Evolutionary conservation across 148 eudicot genomes (phyloP).

Genomic region (Oxyria digyna): DNA sequence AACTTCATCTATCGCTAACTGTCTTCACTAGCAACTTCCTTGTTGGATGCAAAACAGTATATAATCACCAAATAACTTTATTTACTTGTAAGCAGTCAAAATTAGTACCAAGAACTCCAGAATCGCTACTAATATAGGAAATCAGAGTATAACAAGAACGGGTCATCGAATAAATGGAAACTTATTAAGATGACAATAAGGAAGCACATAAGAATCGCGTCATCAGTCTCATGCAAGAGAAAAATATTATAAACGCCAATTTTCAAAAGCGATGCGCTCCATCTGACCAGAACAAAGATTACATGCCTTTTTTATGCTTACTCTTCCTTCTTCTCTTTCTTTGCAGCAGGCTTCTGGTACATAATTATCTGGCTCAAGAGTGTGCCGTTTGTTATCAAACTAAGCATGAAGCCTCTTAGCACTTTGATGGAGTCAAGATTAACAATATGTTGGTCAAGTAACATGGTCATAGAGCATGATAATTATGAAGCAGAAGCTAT

Average conservation of each 20-base stretch:
- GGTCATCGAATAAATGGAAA: not conserved
- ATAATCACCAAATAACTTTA: not conserved
- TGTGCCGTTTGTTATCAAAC: slow-evolving; percentile 5
- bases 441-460: not conserved
- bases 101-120: not conserved
- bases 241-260: not conserved
- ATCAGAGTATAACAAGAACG: not conserved
- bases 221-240: not conserved
- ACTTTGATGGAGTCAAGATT: slow-evolving; percentile 4
- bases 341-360: not conserved
- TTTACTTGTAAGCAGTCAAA: not conserved
- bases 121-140: not conserved
- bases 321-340: not conserved
- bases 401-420: not conserved
- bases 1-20: too few relatives aligned
- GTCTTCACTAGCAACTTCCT: not conserved
- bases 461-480: not conserved
- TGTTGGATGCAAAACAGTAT: not conserved
- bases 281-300: not conserved
- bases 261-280: not conserved
- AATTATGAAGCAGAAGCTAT: not conserved
- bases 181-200: not conserved
- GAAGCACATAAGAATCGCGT: not conserved
- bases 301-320: not conserved
- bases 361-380: slow-evolving; percentile 6